phyloP scores from a whole-genome alignment of 176 grass and related monocot species.

The Avena eriantha region DNA sequence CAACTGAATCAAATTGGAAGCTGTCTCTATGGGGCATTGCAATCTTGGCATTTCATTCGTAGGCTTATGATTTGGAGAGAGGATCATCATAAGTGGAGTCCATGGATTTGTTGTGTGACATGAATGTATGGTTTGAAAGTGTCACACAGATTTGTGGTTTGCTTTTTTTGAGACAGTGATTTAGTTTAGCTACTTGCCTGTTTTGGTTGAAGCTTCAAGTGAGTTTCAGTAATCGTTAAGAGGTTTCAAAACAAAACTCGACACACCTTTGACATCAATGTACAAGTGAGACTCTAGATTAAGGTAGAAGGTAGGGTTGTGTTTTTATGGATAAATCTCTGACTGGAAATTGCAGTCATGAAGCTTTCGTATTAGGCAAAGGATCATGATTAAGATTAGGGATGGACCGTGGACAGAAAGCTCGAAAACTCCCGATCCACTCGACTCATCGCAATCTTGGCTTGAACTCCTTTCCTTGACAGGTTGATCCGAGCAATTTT shows the following conservation, averaged over 20 bases:
- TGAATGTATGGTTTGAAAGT: neutral
- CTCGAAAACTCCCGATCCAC: neutral
- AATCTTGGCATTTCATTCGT: neutral
- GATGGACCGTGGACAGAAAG: neutral
- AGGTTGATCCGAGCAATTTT: neutral
- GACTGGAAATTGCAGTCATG: neutral
- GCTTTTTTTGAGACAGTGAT: neutral
- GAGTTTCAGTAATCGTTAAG: neutral
- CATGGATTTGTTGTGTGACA: neutral
- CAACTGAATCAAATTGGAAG: neutral
- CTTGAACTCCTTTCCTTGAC: neutral
- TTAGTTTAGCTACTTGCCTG: neutral
- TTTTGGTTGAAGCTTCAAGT: neutral
- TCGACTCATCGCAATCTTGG: neutral
- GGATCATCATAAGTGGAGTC: neutral
- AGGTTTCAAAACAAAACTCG: neutral
- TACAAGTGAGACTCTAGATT: neutral
- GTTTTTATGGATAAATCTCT: neutral
- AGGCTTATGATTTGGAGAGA: neutral
- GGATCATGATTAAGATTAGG: neutral
- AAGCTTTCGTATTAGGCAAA: neutral
- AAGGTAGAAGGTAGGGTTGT: neutral
- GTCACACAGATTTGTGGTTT: neutral
- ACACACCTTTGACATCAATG: neutral
- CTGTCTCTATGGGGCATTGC: neutral